Percentiles rank a stretch among this genome's conserved stretches.
Conservation (phyloP, 1,284 basidiomycete species). For the Trichosporon sp. region DNA sequence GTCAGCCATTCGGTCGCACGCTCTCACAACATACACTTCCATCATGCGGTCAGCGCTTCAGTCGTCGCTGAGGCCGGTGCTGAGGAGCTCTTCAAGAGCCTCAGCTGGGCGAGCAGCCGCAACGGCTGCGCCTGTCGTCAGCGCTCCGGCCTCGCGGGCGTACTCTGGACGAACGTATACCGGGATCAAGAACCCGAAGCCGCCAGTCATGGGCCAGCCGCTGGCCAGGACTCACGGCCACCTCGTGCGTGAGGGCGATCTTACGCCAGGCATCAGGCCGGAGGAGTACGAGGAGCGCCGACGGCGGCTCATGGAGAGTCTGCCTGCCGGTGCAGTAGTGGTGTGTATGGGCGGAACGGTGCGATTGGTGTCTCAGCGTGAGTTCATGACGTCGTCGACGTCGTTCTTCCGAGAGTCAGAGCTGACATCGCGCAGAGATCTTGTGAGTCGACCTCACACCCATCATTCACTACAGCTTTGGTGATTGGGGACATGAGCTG, state of each 20-base stretch:
- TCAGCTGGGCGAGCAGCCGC: background rate
- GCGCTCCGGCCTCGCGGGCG: background rate
- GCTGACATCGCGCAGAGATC: slow-evolving; percentile 47
- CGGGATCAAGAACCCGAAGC: slow-evolving; percentile 49
- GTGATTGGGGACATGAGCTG: background rate
- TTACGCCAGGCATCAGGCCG: slow-evolving; percentile 77
- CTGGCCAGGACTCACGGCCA: slow-evolving; percentile 70
- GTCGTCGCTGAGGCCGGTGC: background rate
- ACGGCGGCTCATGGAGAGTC: slow-evolving; percentile 62
- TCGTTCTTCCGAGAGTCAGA: background rate
- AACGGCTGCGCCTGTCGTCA: background rate
- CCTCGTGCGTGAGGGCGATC: slow-evolving; percentile 61
- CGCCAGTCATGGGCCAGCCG: slow-evolving; percentile 70
- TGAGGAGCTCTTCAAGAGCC: background rate
- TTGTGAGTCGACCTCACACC: slow-evolving; percentile 52
- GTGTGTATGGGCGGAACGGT: slow-evolving; percentile 73
- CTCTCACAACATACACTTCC: background rate
- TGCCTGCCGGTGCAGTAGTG: slow-evolving; percentile 73
- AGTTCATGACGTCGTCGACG: slow-evolving; percentile 48
- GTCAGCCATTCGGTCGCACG: background rate
- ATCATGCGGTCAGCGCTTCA: background rate
- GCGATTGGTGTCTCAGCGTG: slow-evolving; percentile 81
- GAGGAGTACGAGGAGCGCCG: slow-evolving; percentile 79
- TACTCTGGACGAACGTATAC: background rate
- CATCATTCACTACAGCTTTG: background rate